These are phyloP conservation scores for Wickerhamiella hasegawae DNA, from an alignment of 805 yeast species.

Conservation along the genomic window DNA sequence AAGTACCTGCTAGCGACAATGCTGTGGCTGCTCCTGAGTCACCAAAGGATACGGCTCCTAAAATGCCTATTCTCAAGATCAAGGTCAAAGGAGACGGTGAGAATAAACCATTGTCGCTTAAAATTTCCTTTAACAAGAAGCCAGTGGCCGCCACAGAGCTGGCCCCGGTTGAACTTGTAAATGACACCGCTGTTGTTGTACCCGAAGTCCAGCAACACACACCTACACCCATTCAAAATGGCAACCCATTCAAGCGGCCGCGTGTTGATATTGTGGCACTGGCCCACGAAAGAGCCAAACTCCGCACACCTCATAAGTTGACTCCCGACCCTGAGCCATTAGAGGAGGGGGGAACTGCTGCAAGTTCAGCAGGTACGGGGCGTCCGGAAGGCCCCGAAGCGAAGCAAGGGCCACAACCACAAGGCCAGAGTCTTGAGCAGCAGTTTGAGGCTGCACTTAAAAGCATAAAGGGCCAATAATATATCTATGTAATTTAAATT, in stretches of 20 bases:
- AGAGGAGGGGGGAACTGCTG: too few species aligned
- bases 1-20: too few species aligned
- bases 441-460: neutral
- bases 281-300: too few species aligned
- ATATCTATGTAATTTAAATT: too few species aligned
- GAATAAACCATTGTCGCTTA: constrained; percentile 8
- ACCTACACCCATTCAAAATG: constrained; percentile 3
- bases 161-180: too few species aligned
- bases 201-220: constrained; percentile 6
- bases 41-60: too few species aligned
- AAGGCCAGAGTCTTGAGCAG: neutral
- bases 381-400: neutral
- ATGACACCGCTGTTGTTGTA: too few species aligned
- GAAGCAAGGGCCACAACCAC: neutral
- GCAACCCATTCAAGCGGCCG: constrained; percentile 13
- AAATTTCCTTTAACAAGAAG: constrained; percentile 9
- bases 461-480: neutral
- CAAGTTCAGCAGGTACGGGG: too few species aligned
- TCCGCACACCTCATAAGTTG: too few species aligned
- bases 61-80: constrained; percentile 2
- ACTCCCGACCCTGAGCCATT: too few species aligned
- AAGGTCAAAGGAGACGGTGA: neutral
- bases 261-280: constrained; percentile 11
- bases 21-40: too few species aligned
- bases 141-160: too few species aligned